A percentile compares a stretch with the other conserved stretches of the same genome.
phyloP scores from a whole-genome alignment of 441 rosid genomes.

The Breynia disticha region DNA sequence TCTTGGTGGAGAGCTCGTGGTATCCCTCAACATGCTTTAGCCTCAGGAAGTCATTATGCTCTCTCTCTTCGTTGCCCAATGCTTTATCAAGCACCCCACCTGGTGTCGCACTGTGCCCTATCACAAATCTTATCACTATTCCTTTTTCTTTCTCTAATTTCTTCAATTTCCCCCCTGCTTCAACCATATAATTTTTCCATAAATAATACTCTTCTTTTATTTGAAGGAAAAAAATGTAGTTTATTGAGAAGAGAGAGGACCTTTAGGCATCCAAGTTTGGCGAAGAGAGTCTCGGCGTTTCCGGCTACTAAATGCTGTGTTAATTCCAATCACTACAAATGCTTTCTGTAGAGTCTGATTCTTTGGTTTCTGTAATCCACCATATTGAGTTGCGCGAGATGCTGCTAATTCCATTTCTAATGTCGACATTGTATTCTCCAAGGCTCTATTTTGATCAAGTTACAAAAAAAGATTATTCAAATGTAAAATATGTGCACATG shows the following conservation, averaged over 20 bases:
- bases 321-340: constrained; percentile 74
- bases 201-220: background rate
- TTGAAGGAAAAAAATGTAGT: background rate
- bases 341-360: constrained; percentile 47
- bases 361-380: constrained; percentile 13
- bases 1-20: constrained; percentile 68
- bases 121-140: constrained; percentile 70
- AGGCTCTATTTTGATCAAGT: constrained; percentile 32
- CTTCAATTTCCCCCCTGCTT: constrained; percentile 51
- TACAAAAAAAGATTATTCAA: too few relatives aligned
- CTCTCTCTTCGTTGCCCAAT: constrained; percentile 53
- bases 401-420: constrained; percentile 58
- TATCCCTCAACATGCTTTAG: constrained; percentile 81
- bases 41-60: constrained; percentile 60
- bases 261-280: constrained; percentile 75
- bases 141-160: constrained; percentile 76
- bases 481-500: background rate
- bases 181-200: too few relatives aligned
- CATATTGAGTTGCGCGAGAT: constrained; percentile 23
- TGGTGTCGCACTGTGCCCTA: constrained; percentile 70
- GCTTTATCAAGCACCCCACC: constrained; percentile 72
- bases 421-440: constrained; percentile 58
- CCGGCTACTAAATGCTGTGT: constrained; percentile 87
- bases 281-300: constrained; percentile 69
- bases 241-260: constrained; percentile 14